Evolutionary conservation across 192 early-diverging fungal genomes (phyloP).

Genomic region (Podila epicladia): DNA sequence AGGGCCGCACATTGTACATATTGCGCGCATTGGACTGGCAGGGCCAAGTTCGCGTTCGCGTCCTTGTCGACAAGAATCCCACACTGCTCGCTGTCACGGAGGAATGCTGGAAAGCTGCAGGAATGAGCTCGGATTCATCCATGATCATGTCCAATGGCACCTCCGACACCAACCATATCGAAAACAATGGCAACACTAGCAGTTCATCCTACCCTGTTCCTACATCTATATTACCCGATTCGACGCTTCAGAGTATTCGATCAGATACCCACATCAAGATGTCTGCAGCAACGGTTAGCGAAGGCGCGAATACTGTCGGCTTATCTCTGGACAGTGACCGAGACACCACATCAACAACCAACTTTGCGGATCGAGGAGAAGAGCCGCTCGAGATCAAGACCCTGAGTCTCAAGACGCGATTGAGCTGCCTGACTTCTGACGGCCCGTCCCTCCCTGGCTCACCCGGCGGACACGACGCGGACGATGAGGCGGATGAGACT

Average conservation of each 20-base stretch:
- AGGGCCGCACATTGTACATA: slow-evolving; percentile 48
- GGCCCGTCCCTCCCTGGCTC: slow-evolving; percentile 2
- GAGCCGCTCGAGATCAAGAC: not conserved
- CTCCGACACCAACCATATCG: not conserved
- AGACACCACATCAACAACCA: not conserved
- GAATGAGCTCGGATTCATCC: slow-evolving; percentile 12
- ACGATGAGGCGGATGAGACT: slow-evolving; percentile 21
- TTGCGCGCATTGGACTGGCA: slow-evolving; percentile 33
- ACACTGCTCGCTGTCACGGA: slow-evolving; percentile 39
- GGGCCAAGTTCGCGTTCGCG: slow-evolving; percentile 37
- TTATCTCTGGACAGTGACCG: slow-evolving; percentile 15
- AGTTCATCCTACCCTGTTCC: not conserved
- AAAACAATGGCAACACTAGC: not conserved
- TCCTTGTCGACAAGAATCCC: slow-evolving; percentile 43
- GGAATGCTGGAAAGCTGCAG: slow-evolving; percentile 44
- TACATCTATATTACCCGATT: no score
- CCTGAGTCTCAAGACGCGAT: not conserved
- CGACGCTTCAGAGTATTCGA: no score
- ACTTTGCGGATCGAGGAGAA: not conserved
- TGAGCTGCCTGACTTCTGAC: not conserved
- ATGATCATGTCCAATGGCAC: not conserved
- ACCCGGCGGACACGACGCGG: slow-evolving; percentile 24
- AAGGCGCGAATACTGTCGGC: slow-evolving; percentile 5
- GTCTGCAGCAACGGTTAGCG: slow-evolving; percentile 4
- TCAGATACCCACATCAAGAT: slow-evolving; percentile 3